Percentiles rank a stretch among this genome's conserved stretches.
Conservation (phyloP, 176 grass and related monocot species). For the Oryza officinalis region DNA sequence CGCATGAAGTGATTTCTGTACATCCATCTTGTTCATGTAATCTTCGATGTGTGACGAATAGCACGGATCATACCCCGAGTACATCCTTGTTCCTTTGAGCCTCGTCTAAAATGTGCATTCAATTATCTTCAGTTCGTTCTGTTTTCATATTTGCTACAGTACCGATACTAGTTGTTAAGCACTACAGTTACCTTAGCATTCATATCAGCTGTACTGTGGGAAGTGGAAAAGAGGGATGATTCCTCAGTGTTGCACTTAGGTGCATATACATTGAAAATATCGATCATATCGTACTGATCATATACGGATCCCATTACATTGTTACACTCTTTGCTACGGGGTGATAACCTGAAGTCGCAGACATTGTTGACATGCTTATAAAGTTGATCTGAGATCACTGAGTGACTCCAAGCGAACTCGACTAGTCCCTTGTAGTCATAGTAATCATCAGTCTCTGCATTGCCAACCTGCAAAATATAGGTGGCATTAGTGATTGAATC, state of each 20-base stretch:
- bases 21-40: constrained; percentile 77
- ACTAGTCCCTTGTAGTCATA: constrained; percentile 67
- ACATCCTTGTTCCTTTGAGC: constrained; percentile 49
- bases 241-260: constrained; percentile 70
- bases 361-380: constrained; percentile 52
- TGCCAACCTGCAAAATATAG: constrained; percentile 62
- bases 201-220: constrained; percentile 3
- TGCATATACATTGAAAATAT: constrained; percentile 91
- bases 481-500: background rate
- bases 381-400: constrained; percentile 80
- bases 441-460: constrained; percentile 67
- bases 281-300: constrained; percentile 55
- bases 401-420: constrained; percentile 85
- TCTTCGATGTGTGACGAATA: constrained; percentile 61
- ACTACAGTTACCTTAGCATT: constrained; percentile 23
- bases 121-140: constrained; percentile 1
- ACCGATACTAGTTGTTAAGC: background rate
- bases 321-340: constrained; percentile 45
- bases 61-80: constrained; percentile 76
- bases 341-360: constrained; percentile 65
- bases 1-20: constrained; percentile 71
- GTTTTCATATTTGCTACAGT: constrained; percentile 7
- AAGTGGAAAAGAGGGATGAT: constrained; percentile 31
- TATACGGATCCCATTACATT: constrained; percentile 55
- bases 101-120: constrained; percentile 39